Evolutionary conservation across 1,284 basidiomycete species (phyloP), one percentile per base, ranked within the genome.

Genomic region (Boletus smithii): DNA sequence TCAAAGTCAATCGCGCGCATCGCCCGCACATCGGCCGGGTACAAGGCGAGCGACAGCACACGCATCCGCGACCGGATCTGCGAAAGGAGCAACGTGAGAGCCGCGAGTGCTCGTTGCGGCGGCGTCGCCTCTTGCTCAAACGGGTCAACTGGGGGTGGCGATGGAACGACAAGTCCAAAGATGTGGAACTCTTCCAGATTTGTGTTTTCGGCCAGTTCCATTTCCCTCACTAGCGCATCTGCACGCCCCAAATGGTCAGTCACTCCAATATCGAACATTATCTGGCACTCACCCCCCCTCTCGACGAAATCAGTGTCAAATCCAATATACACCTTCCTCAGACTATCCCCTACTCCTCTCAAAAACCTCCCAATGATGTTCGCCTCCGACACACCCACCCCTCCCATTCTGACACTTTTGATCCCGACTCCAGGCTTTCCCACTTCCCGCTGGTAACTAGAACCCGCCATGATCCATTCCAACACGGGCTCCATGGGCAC

Each of bases 121-220:
- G 51, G 22, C 14, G 27, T n/a, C 11, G 47, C 34, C 5, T 50
- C 53, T 18, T 54, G 46, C 8, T 48, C 60, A 16, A 59, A 61
- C 18, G 61, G 54, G 42, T 61, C 55, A 17, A 32, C 41, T 1
- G 44, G 62, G 11, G 66, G 59, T 27, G 63, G 65, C 20, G 66
- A 65, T 20, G 63, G 63, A 32, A 68, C 53, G 13, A 65, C 59
- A 9, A 65, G 59, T 5, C 63, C 66, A 48, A 69, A 65, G 29
- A 65, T 53, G 44, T 68, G 66, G 27, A 65, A 50, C 45, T 66
- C 66, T 42, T 55, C 58, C 18, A 65, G 50, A 34, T 45, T 52
- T 13, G 40, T 53, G 37, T 67, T 65, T 16, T 51, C 44, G 0
- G 54, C 42, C 13, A 65, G 65, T 14, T 55, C 49, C 31, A 68